These are phyloP conservation scores for Mucor racemosus DNA, from an alignment of 371 early-diverging fungal species.

Conservation along the genomic window DNA sequence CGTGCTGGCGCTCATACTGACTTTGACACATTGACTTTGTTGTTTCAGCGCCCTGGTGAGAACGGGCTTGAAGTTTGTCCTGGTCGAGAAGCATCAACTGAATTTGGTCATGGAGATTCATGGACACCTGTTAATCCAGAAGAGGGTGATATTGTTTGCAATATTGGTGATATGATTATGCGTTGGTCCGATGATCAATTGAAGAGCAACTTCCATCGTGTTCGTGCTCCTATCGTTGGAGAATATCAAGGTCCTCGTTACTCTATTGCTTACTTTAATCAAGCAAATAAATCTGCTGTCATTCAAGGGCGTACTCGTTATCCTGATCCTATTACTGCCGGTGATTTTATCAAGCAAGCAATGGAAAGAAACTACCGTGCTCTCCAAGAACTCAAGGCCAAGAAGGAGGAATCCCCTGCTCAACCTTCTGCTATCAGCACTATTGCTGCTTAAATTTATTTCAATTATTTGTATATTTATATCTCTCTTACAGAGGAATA, in stretches of 20 bases:
- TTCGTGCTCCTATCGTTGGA: slow-evolving; percentile 36
- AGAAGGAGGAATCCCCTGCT: slow-evolving; percentile 4
- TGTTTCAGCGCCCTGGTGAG: slow-evolving; percentile 37
- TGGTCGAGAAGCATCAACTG: slow-evolving; percentile 37
- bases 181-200: slow-evolving; percentile 39
- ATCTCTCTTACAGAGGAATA: slow-evolving; percentile 19
- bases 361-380: slow-evolving; percentile 41
- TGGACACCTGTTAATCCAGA: slow-evolving; percentile 37
- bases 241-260: slow-evolving; percentile 44
- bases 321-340: slow-evolving; percentile 39
- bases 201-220: slow-evolving; percentile 42
- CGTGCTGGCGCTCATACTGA: slow-evolving; percentile 47
- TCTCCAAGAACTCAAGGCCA: slow-evolving; percentile 30
- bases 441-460: neutral
- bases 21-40: slow-evolving; percentile 37
- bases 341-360: slow-evolving; percentile 35
- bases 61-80: slow-evolving; percentile 41
- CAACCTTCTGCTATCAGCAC: slow-evolving; percentile 8
- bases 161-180: slow-evolving; percentile 47
- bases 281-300: slow-evolving; percentile 39
- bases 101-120: slow-evolving; percentile 36
- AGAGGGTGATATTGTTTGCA: slow-evolving; percentile 44
- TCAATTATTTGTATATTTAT: slow-evolving; percentile 6
- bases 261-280: slow-evolving; percentile 44
- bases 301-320: slow-evolving; percentile 42